Evolutionary conservation across 148 eudicot species (phyloP).

Genomic region (Spergularia marina): DNA sequence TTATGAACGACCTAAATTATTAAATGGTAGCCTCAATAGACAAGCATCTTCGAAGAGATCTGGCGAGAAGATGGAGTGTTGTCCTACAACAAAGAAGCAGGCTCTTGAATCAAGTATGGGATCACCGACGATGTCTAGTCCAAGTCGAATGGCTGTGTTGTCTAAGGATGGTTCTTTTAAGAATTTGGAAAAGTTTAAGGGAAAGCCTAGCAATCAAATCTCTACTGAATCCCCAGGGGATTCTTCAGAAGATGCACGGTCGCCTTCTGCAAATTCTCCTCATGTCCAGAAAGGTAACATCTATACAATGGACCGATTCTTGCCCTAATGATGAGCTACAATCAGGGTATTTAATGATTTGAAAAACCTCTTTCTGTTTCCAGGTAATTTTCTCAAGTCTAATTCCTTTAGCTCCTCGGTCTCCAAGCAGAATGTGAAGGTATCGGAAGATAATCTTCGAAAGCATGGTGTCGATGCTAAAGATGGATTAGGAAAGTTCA

Average conservation of each 20-base stretch:
- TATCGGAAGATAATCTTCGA: slow-evolving; percentile 60
- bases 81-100: slow-evolving; percentile 56
- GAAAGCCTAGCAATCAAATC: slow-evolving; percentile 40
- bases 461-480: slow-evolving; percentile 51
- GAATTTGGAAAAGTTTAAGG: slow-evolving; percentile 49
- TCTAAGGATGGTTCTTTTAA: slow-evolving; percentile 51
- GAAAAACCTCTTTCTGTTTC: slow-evolving; percentile 15
- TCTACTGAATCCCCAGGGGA: slow-evolving; percentile 35
- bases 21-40: slow-evolving; percentile 30
- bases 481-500: slow-evolving; percentile 46
- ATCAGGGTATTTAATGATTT: slow-evolving; percentile 12
- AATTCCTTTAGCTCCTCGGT: slow-evolving; percentile 61
- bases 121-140: slow-evolving; percentile 47
- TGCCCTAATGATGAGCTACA: neutral
- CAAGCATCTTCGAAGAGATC: slow-evolving; percentile 48
- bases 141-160: slow-evolving; percentile 39
- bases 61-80: slow-evolving; percentile 52
- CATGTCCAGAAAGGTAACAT: slow-evolving; percentile 26
- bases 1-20: slow-evolving; percentile 33
- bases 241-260: slow-evolving; percentile 41
- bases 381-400: slow-evolving; percentile 75
- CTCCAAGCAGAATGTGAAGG: slow-evolving; percentile 56
- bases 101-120: slow-evolving; percentile 47
- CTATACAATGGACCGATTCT: neutral
- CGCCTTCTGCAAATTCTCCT: slow-evolving; percentile 36